Conservation (phyloP, 108 stramenopile genomes). For the Poteriospumella lacustris region DNA sequence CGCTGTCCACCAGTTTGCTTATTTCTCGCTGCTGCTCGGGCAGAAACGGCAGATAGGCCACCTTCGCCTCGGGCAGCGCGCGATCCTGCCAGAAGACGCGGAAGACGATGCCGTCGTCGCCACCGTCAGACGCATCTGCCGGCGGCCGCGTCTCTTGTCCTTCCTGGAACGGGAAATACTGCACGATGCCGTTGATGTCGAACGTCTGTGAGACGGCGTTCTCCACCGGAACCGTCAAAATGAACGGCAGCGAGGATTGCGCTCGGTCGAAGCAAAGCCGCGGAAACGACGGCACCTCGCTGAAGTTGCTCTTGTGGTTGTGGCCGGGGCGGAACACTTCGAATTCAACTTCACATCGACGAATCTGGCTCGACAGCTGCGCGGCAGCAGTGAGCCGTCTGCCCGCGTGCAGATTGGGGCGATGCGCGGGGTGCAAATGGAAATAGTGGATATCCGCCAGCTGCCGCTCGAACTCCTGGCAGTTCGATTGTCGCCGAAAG, state of each 20-base stretch:
- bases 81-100: conserved; percentile 42
- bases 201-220: too few species aligned
- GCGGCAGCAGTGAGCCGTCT: neutral
- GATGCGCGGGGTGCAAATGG: conserved; percentile 22
- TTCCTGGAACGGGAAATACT: conserved; percentile 41
- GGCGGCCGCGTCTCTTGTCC: conserved; percentile 40
- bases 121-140: neutral
- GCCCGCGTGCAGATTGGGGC: neutral
- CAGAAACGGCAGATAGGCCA: conserved; percentile 34
- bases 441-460: conserved; percentile 14
- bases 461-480: neutral
- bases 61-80: conserved; percentile 38
- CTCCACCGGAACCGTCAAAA: too few species aligned
- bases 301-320: neutral
- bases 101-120: conserved; percentile 19
- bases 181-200: neutral
- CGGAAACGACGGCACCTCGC: neutral
- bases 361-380: neutral
- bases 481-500: neutral
- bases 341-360: neutral
- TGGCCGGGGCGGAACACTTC: neutral
- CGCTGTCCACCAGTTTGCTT: conserved; percentile 19
- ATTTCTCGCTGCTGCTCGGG: conserved; percentile 23
- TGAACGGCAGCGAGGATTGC: neutral
- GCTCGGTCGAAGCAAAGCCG: neutral